These are phyloP conservation scores for Bipolaris zeicola DNA, from an alignment of 2,329 filamentous ascomycete species.

Conservation along the genomic window DNA sequence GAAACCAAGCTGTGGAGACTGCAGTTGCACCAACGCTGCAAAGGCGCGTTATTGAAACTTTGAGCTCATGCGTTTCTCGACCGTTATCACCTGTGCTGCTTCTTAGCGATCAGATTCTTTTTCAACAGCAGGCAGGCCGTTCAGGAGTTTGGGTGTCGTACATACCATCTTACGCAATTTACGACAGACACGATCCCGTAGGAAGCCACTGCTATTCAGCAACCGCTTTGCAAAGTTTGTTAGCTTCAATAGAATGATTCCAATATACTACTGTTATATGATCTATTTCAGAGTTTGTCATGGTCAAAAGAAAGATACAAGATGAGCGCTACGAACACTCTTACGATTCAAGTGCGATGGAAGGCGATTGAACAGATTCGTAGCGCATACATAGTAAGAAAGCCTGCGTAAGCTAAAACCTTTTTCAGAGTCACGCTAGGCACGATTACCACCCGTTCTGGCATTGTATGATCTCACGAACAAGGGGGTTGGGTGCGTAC, in stretches of 20 bases:
- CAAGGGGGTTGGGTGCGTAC: background rate
- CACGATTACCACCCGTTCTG: background rate
- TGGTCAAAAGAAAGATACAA: too few species aligned
- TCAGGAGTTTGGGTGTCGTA: background rate
- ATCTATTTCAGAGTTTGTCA: too few species aligned
- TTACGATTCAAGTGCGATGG: background rate
- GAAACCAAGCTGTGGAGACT: constrained; percentile 41
- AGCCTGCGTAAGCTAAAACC: background rate
- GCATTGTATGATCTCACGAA: background rate
- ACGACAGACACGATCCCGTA: background rate
- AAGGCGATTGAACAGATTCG: background rate
- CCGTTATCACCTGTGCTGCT: background rate
- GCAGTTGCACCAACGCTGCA: background rate
- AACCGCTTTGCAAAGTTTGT: too few species aligned
- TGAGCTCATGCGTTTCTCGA: background rate
- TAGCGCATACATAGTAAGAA: background rate
- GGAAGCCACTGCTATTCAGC: too few species aligned
- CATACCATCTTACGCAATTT: background rate
- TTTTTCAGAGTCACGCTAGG: background rate
- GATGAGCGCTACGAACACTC: too few species aligned
- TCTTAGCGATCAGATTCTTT: background rate
- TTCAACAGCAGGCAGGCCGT: background rate
- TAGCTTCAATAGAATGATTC: too few species aligned
- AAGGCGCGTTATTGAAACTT: constrained; percentile 4
- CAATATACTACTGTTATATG: too few species aligned